Evolutionary conservation across 148 eudicot genomes (phyloP).

Genomic region (Spergularia bocconei): DNA sequence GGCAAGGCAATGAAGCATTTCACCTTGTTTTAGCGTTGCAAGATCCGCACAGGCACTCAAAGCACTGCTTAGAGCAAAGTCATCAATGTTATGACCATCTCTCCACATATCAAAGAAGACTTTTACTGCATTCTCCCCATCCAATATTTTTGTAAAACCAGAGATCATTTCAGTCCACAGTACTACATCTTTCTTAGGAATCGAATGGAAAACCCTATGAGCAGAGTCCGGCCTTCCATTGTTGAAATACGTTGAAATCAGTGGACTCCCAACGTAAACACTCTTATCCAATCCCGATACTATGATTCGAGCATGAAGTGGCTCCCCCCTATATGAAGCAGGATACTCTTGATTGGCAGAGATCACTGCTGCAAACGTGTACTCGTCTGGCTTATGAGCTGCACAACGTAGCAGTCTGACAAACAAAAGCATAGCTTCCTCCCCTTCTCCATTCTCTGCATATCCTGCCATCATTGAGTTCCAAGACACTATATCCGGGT

Average conservation of each 20-base stretch:
- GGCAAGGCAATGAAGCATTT: conserved; percentile 68
- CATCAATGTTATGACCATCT: conserved; percentile 57
- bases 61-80: conserved; percentile 60
- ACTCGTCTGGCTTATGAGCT: conserved; percentile 62
- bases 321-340: conserved; percentile 49
- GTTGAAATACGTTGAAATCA: conserved; percentile 70
- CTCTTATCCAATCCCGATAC: conserved; percentile 51
- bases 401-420: conserved; percentile 34
- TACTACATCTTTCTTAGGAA: conserved; percentile 53
- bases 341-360: conserved; percentile 46
- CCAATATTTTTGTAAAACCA: conserved; percentile 51
- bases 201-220: conserved; percentile 47
- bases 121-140: conserved; percentile 58
- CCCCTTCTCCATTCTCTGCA: conserved; percentile 58
- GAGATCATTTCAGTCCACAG: conserved; percentile 86
- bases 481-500: conserved; percentile 76
- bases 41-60: conserved; percentile 88
- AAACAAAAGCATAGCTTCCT: conserved; percentile 54
- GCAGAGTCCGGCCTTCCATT: conserved; percentile 51
- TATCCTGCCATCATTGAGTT: conserved; percentile 82
- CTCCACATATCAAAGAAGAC: conserved; percentile 50
- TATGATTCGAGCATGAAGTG: conserved; percentile 60
- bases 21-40: conserved; percentile 54
- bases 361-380: conserved; percentile 69
- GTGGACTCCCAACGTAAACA: conserved; percentile 57